phyloP scores from a whole-genome alignment of 164 flowering plant species.

The Nymphaea thermarum region DNA sequence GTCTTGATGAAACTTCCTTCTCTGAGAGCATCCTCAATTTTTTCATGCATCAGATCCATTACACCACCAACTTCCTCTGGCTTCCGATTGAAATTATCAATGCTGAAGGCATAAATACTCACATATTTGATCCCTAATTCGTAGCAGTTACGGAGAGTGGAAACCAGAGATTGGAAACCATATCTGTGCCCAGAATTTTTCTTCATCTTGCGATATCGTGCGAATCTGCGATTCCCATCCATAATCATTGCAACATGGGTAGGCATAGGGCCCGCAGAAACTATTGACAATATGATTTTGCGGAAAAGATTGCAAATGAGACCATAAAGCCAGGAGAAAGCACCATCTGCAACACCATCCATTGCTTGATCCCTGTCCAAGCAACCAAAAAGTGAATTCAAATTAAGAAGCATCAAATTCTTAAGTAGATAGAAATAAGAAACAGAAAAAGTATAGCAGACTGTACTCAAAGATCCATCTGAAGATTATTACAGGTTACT shows the following conservation, averaged over 20 bases:
- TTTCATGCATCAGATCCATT: slow-evolving; percentile 63
- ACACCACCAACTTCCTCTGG: slow-evolving; percentile 50
- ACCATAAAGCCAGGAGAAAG: slow-evolving; percentile 2
- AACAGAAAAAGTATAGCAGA: too few relatives aligned
- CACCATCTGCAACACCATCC: not conserved
- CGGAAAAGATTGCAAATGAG: slow-evolving; percentile 11
- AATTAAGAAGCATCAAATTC: too few relatives aligned
- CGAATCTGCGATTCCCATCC: slow-evolving; percentile 68
- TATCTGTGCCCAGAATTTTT: slow-evolving; percentile 36
- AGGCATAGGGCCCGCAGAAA: slow-evolving; percentile 50
- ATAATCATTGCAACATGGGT: slow-evolving; percentile 49
- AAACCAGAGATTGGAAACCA: slow-evolving; percentile 37
- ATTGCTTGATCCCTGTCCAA: not conserved
- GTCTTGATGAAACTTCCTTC: slow-evolving; percentile 41
- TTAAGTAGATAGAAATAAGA: too few relatives aligned
- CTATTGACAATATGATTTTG: slow-evolving; percentile 20
- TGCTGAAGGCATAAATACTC: slow-evolving; percentile 70
- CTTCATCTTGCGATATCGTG: slow-evolving; percentile 24
- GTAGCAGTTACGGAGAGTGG: slow-evolving; percentile 50
- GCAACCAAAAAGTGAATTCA: not conserved
- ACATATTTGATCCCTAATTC: slow-evolving; percentile 63
- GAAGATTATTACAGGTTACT: too few relatives aligned
- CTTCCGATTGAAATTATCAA: slow-evolving; percentile 59
- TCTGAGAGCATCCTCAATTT: slow-evolving; percentile 43
- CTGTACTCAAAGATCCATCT: too few relatives aligned